These are phyloP conservation scores for Lactifluus volemus DNA, from an alignment of 768 basidiomycete species.

Conservation along the genomic window DNA sequence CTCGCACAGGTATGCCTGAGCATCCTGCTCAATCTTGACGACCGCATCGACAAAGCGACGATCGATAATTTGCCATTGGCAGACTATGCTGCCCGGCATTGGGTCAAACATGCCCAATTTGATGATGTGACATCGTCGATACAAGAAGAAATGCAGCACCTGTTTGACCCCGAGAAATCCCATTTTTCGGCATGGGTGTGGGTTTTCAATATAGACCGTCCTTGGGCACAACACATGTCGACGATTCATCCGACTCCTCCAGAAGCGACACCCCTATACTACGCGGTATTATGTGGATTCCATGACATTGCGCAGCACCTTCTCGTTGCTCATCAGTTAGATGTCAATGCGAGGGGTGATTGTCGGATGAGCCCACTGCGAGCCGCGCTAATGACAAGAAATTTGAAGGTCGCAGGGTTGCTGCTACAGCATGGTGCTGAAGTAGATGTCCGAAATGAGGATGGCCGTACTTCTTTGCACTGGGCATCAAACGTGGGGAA, in stretches of 20 bases:
- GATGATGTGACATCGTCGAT: not conserved
- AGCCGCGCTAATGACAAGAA: not conserved
- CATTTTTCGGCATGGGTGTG: slow-evolving; percentile 5
- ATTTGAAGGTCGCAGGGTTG: not conserved
- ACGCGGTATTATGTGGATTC: no score
- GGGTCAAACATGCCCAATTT: not conserved
- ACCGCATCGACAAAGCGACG: not conserved
- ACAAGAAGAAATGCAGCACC: not conserved
- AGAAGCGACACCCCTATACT: no score
- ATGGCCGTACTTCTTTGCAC: not conserved
- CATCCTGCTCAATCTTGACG: not conserved
- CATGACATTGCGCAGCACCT: no score
- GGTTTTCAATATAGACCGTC: not conserved
- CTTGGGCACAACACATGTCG: not conserved
- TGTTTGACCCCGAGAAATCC: not conserved
- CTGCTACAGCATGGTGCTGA: not conserved
- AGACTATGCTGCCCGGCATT: not conserved
- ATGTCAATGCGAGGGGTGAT: not conserved
- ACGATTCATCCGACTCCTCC: not conserved
- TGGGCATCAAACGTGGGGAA: not conserved
- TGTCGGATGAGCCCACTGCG: not conserved
- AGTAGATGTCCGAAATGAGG: not conserved
- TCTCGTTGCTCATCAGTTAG: no score
- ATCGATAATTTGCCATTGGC: not conserved
- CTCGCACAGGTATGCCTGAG: not conserved